These are phyloP conservation scores for Ceratobasidium papillatum DNA, from an alignment of 1,284 basidiomycete species.

Conservation along the genomic window DNA sequence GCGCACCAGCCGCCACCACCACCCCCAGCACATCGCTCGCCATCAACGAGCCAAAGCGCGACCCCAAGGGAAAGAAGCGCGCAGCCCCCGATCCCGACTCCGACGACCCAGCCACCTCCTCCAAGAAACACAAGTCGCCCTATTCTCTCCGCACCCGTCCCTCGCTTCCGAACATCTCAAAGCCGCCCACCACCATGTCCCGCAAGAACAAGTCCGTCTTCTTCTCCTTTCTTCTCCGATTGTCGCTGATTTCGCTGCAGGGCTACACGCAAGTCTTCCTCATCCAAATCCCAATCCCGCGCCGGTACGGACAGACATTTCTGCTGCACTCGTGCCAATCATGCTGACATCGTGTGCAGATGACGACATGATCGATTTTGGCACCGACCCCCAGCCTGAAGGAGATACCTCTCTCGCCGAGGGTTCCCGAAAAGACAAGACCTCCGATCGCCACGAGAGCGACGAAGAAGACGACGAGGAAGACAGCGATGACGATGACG, in stretches of 20 bases:
- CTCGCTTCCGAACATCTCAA: slow-evolving; percentile 41
- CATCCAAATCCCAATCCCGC: slow-evolving; percentile 16
- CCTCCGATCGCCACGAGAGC: slow-evolving; percentile 52
- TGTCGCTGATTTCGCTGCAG: background rate
- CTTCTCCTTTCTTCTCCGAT: background rate
- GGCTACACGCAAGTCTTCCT: slow-evolving; percentile 31
- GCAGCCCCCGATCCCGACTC: slow-evolving; percentile 71
- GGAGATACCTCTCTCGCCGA: slow-evolving; percentile 18
- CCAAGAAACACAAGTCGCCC: slow-evolving; percentile 35
- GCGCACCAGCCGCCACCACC: slow-evolving; percentile 56
- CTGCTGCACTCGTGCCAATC: background rate
- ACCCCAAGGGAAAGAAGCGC: slow-evolving; percentile 81
- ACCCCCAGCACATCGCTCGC: slow-evolving; percentile 56
- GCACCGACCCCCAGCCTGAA: slow-evolving; percentile 11
- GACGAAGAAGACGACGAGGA: slow-evolving; percentile 62
- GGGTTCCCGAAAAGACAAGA: slow-evolving; percentile 52
- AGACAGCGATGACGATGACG: slow-evolving; percentile 53
- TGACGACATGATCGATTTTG: slow-evolving; percentile 27
- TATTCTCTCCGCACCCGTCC: slow-evolving; percentile 30
- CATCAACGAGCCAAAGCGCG: slow-evolving; percentile 63
- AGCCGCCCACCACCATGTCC: slow-evolving; percentile 12
- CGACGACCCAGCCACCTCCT: slow-evolving; percentile 58
- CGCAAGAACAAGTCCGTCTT: slow-evolving; percentile 34
- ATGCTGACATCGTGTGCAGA: slow-evolving; percentile 13
- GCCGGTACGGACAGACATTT: background rate